Evolutionary conservation across 2,329 filamentous ascomycete genomes (phyloP), one percentile per base, ranked within the genome.

Genomic region (Botryotinia convoluta): DNA sequence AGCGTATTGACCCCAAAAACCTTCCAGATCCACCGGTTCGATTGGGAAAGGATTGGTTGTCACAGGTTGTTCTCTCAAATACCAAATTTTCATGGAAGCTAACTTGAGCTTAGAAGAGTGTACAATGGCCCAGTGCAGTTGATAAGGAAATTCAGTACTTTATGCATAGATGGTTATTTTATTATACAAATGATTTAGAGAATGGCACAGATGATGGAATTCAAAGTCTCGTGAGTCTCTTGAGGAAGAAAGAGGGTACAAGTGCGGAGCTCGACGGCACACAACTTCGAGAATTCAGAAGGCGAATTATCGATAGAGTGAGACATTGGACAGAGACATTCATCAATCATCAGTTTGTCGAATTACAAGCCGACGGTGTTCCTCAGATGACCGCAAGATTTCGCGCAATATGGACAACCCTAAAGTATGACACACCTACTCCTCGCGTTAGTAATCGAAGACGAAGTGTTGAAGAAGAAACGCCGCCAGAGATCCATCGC

Each of bases 61-160:
- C 71, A 68, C 63, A 72, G 71, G 71, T 72, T 60, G 37, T 35
- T 45, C 39, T 48, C 51, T 44, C 42, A 60, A 22, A 14, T 48
- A 18, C n/a, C 22, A 32, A 26, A 29, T 59, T 48, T 45, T 22
- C 32, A 42, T 69, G 32, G 9, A 51, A 39, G 59, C 35, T 72
- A n/a, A 72, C 39, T 69, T 48, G 29, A 51, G 4, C 26, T 39
- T 51, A 72, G 71, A 39, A 69, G 29, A 57, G 45, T 71, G 32
- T 48, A n/a, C 39, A 51, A 45, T 73, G 72, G 72, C 72, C 72
- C 14, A 16, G 57, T 14, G 57, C 62, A 10, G 57, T 64, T 26
- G 71, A 73, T n/a, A 70, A 51, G 29, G 64, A 62, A 37, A 39
- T 73, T 3, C 71, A 73, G 42, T 62, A 70, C 29, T 73, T 73